Conservation (phyloP, 2,329 filamentous ascomycete species). For the Fusarium pseudoanthophilum region DNA sequence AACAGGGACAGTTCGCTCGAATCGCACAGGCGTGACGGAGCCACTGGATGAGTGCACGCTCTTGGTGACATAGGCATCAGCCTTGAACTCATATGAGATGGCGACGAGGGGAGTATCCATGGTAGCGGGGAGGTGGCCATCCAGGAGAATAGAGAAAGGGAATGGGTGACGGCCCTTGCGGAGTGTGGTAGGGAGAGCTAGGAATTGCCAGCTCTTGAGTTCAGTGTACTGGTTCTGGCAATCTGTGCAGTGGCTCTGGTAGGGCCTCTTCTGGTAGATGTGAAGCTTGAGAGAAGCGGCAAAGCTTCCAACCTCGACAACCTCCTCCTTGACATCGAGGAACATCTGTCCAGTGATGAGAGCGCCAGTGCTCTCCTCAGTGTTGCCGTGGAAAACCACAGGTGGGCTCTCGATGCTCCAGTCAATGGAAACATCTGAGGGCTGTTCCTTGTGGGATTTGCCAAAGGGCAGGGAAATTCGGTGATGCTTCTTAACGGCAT, state of each 20-base stretch:
- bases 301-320: constrained; percentile 76
- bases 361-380: constrained; percentile 81
- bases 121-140: constrained; percentile 85
- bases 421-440: constrained; percentile 57
- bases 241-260: constrained; percentile 79
- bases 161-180: constrained; percentile 74
- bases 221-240: constrained; percentile 79
- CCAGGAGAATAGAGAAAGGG: constrained; percentile 88
- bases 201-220: constrained; percentile 82
- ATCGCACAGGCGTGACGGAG: constrained; percentile 64
- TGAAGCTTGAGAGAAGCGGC: constrained; percentile 77
- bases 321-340: constrained; percentile 75
- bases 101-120: constrained; percentile 78
- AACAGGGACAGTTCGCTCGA: constrained; percentile 76
- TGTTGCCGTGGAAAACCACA: constrained; percentile 81
- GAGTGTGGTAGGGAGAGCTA: constrained; percentile 66
- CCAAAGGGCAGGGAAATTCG: constrained; percentile 55
- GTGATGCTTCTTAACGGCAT: constrained; percentile 56
- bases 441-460: constrained; percentile 57
- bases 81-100: constrained; percentile 83
- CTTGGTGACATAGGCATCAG: constrained; percentile 69
- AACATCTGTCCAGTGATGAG: constrained; percentile 86
- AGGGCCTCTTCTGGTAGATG: constrained; percentile 83
- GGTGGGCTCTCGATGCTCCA: constrained; percentile 86
- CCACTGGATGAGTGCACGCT: constrained; percentile 56